These are phyloP conservation scores for Agrocybe praecox DNA, from an alignment of 768 basidiomycete species.

Conservation along the genomic window DNA sequence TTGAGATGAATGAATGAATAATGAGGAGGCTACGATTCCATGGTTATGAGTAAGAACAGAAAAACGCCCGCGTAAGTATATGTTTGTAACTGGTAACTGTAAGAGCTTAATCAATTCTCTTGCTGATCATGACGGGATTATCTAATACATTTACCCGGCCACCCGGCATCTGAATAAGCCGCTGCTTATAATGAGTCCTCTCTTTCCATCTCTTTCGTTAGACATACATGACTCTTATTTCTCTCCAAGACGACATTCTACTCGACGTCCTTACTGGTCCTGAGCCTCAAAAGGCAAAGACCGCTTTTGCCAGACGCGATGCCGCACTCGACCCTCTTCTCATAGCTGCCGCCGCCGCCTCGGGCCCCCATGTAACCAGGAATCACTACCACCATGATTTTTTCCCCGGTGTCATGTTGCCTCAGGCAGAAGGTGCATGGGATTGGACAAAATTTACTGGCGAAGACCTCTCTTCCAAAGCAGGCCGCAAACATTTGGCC, in stretches of 20 bases:
- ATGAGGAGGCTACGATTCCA: conserved; percentile 16
- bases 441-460: conserved; percentile 61
- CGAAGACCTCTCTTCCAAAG: conserved; percentile 37
- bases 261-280: conserved; percentile 69
- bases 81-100: neutral
- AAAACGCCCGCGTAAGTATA: neutral
- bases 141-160: conserved; percentile 10
- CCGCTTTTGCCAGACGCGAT: conserved; percentile 60
- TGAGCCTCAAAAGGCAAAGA: conserved; percentile 37
- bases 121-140: conserved; percentile 5
- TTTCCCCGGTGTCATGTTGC: conserved; percentile 60
- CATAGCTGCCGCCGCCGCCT: conserved; percentile 74
- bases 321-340: conserved; percentile 79
- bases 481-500: conserved; percentile 48
- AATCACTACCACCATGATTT: conserved; percentile 88
- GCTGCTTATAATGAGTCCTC: too few relatives aligned
- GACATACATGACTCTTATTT: conserved; percentile 20
- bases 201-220: conserved; percentile 13
- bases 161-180: conserved; percentile 24
- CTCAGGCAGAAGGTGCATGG: conserved; percentile 52
- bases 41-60: conserved; percentile 2
- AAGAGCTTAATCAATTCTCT: neutral
- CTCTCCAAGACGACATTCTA: conserved; percentile 55
- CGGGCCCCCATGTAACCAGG: conserved; percentile 77
- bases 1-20: conserved; percentile 7